Conservation (phyloP, 2,329 filamentous ascomycete genomes). For the Paecilomyces sp. region DNA sequence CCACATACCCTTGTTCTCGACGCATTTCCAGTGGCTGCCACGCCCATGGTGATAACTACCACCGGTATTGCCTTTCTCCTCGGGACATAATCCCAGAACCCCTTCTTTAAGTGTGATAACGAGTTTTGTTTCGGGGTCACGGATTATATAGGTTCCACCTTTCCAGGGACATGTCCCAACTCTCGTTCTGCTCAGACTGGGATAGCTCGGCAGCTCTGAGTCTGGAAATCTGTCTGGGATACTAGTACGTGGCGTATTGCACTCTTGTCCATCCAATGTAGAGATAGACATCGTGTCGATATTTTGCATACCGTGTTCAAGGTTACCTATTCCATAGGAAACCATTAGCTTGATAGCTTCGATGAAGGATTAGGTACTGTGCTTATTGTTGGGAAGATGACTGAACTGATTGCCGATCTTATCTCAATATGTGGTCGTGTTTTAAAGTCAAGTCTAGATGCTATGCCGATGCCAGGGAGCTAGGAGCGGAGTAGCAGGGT, state of each 20-base stretch:
- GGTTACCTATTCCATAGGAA: neutral
- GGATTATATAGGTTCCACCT: neutral
- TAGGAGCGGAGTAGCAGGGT: neutral
- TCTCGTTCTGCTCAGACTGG: neutral
- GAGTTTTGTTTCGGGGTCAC: neutral
- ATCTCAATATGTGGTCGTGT: neutral
- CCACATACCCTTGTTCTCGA: neutral
- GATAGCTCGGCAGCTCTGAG: neutral
- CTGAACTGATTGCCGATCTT: neutral
- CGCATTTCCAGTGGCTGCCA: slow-evolving; percentile 1
- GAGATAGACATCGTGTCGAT: neutral
- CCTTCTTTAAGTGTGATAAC: neutral
- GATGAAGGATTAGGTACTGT: neutral
- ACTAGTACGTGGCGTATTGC: neutral
- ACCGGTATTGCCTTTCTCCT: neutral
- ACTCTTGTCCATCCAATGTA: neutral
- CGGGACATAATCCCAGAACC: neutral
- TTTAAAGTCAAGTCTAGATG: neutral
- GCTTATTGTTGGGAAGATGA: neutral
- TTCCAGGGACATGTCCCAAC: neutral
- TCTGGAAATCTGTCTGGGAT: neutral
- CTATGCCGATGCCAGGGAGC: neutral
- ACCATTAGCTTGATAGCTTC: neutral
- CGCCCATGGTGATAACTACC: neutral
- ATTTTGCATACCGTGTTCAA: neutral